These are phyloP conservation scores for Solanum boliviense DNA, from an alignment of 257 asterid species.

Conservation along the genomic window DNA sequence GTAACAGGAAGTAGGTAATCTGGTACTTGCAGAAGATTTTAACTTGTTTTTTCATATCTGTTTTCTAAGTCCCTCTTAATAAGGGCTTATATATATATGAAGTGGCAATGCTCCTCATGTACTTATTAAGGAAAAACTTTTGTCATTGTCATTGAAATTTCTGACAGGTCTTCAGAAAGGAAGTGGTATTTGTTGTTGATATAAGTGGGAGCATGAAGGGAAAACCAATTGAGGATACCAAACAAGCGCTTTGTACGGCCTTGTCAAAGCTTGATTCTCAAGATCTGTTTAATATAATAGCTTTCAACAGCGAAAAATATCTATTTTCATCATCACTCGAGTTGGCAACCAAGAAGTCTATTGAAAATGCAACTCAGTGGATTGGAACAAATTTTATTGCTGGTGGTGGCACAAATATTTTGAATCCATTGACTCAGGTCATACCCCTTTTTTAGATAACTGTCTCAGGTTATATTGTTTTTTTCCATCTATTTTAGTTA, in stretches of 20 bases:
- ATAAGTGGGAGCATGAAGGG: constrained; percentile 43
- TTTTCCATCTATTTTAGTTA: neutral
- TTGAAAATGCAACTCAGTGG: constrained; percentile 27
- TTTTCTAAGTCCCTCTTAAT: too few species aligned
- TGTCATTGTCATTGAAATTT: neutral
- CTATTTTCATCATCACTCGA: constrained; percentile 25
- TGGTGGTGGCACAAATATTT: constrained; percentile 27
- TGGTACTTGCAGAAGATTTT: too few species aligned
- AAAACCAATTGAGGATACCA: constrained; percentile 27
- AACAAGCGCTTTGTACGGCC: constrained; percentile 24
- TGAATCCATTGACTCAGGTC: constrained; percentile 29
- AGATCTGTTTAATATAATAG: constrained; percentile 26
- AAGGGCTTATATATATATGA: too few species aligned
- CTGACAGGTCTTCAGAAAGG: constrained; percentile 30
- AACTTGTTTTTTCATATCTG: too few species aligned
- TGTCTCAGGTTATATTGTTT: neutral
- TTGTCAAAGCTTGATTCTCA: constrained; percentile 25
- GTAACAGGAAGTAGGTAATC: too few species aligned
- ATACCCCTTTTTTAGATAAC: neutral
- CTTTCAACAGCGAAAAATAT: constrained; percentile 24
- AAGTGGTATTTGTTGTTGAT: constrained; percentile 33
- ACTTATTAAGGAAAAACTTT: too few species aligned
- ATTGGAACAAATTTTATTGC: constrained; percentile 29
- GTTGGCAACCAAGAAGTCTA: constrained; percentile 20
- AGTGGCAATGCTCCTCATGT: too few species aligned